A percentile compares a stretch with the other conserved stretches of the same genome.
Conservation (phyloP, 73 alveolate genomes). For the Strombidium stylifer region DNA sequence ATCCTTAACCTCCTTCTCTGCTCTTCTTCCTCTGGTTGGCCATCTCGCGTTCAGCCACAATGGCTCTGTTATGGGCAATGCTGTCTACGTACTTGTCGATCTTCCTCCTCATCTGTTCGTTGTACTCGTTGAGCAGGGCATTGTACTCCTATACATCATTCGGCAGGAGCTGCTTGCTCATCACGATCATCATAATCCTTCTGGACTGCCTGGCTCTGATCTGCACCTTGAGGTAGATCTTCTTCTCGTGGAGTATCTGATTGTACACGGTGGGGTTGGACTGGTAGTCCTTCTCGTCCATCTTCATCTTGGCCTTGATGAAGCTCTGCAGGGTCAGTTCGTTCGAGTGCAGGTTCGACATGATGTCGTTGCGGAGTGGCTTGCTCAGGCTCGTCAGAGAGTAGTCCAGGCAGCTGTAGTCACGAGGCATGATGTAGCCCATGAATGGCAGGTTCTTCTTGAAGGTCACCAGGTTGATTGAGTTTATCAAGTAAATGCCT, state of each 20-base stretch:
- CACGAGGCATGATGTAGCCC: conserved; percentile 6
- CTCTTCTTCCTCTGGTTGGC: too few species aligned
- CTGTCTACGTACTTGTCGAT: too few species aligned
- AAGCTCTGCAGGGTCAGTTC: too few species aligned
- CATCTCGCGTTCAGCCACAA: too few species aligned
- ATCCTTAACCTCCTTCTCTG: neutral
- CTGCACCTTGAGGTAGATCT: conserved; percentile 13
- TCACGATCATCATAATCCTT: conserved; percentile 4
- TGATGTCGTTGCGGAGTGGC: too few species aligned
- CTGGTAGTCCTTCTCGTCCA: neutral
- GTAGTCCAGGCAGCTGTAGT: conserved; percentile 19
- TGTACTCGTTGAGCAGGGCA: neutral
- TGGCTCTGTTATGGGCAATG: too few species aligned
- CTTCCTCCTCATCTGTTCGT: conserved; percentile 37
- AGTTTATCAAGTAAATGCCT: neutral
- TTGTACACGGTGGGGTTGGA: neutral
- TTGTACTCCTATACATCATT: neutral
- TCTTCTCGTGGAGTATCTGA: conserved; percentile 11
- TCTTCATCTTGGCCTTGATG: too few species aligned
- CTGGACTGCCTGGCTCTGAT: conserved; percentile 16
- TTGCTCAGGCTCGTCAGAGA: too few species aligned
- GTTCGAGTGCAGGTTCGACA: too few species aligned
- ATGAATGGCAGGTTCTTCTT: conserved; percentile 2
- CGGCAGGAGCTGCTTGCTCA: conserved; percentile 11
- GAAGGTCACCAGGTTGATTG: neutral